Percentiles rank a stretch among this genome's conserved stretches.
phyloP scores from a whole-genome alignment of 1,139 yeast species.

The Geotrichum candidum region DNA sequence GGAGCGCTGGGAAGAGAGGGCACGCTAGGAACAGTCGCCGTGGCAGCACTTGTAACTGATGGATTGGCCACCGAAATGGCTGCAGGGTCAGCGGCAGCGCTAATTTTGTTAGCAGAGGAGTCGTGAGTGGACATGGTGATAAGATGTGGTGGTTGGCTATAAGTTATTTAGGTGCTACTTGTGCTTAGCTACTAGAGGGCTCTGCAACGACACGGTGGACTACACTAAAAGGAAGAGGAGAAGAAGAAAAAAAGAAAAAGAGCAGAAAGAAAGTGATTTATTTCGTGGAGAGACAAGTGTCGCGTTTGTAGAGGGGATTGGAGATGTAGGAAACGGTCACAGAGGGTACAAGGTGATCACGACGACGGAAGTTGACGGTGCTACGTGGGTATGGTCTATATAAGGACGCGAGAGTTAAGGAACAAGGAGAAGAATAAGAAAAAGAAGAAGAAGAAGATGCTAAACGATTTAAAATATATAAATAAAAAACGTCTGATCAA shows the following conservation, averaged over 20 bases:
- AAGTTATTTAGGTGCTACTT: not conserved
- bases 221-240: not conserved
- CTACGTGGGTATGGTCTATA: too few relatives aligned
- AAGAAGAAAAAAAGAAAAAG: not conserved
- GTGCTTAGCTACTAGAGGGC: not conserved
- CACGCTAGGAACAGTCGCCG: not conserved
- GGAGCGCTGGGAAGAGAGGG: not conserved
- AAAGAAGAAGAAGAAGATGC: too few relatives aligned
- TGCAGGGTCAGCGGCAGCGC: not conserved
- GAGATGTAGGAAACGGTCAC: too few relatives aligned
- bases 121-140: not conserved
- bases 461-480: too few relatives aligned
- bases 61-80: not conserved
- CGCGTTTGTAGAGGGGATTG: too few relatives aligned
- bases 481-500: too few relatives aligned
- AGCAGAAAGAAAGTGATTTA: not conserved
- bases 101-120: not conserved
- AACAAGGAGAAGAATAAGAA: too few relatives aligned
- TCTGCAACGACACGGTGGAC: not conserved
- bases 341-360: too few relatives aligned
- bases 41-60: not conserved
- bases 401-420: too few relatives aligned
- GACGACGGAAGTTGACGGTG: too few relatives aligned
- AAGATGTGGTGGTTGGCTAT: not conserved
- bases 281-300: too few relatives aligned